These are phyloP conservation scores for Corynespora cassiicola DNA, from an alignment of 2,329 filamentous ascomycete genomes.

Conservation along the genomic window DNA sequence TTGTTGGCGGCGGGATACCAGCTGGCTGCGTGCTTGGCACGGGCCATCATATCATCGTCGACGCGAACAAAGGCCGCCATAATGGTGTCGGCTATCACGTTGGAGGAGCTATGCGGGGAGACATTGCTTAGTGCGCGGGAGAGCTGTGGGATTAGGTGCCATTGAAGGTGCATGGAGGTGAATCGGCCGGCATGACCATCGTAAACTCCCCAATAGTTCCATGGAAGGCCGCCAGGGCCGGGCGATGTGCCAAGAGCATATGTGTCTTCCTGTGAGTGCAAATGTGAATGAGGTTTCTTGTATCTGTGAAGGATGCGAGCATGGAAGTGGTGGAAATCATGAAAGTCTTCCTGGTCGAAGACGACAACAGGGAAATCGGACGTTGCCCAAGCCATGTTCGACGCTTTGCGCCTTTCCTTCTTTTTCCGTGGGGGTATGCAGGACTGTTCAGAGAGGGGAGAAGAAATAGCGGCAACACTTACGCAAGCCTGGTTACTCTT, in stretches of 20 bases:
- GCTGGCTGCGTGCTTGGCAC: constrained; percentile 44
- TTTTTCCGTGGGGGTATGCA: too few relatives aligned
- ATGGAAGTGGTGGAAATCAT: too few relatives aligned
- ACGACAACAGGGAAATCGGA: too few relatives aligned
- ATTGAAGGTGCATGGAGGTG: constrained; percentile 50
- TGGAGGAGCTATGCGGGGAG: constrained; percentile 43
- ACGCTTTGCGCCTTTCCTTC: too few relatives aligned
- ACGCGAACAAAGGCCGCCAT: constrained; percentile 63
- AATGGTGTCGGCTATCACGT: constrained; percentile 62
- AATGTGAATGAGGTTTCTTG: too few relatives aligned
- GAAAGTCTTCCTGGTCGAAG: too few relatives aligned
- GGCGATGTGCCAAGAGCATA: constrained; percentile 34
- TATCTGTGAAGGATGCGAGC: too few relatives aligned
- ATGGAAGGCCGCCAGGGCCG: constrained; percentile 32
- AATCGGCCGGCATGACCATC: constrained; percentile 59
- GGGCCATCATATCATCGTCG: constrained; percentile 62
- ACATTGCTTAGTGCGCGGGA: constrained; percentile 45
- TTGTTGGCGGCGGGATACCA: constrained; percentile 45
- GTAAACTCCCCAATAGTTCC: constrained; percentile 54
- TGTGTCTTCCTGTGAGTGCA: constrained; percentile 43
- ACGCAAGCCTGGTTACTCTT: constrained; percentile 38
- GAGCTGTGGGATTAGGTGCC: constrained; percentile 52
- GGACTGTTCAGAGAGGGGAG: background rate
- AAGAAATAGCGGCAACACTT: constrained; percentile 6
- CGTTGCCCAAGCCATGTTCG: too few relatives aligned